Evolutionary conservation across 345 rosid genomes (phyloP).

Genomic region (Gossypium rotundifolium): DNA sequence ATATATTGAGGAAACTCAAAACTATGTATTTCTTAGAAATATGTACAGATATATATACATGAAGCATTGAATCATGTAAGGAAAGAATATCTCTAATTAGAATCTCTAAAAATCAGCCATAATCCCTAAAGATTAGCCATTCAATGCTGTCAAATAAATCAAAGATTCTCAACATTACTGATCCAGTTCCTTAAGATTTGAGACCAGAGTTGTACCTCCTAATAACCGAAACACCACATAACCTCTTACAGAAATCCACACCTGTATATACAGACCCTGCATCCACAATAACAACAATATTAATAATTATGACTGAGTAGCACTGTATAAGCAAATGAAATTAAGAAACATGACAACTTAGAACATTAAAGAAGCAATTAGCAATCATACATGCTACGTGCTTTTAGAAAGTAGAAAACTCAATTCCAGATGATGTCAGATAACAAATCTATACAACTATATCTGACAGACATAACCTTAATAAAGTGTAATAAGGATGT

Average conservation of each 20-base stretch:
- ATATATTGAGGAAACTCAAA: too few species aligned
- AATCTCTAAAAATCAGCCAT: too few species aligned
- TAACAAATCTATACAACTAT: neutral
- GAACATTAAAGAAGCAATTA: neutral
- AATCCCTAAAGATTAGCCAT: too few species aligned
- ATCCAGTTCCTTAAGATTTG: too few species aligned
- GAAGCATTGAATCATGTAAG: too few species aligned
- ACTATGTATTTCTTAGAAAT: too few species aligned
- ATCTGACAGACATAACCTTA: neutral
- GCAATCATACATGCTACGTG: neutral
- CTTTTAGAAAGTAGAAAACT: neutral
- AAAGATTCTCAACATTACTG: too few species aligned
- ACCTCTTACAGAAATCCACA: slow-evolving; percentile 96
- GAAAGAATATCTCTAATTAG: too few species aligned
- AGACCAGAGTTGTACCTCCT: slow-evolving; percentile 56
- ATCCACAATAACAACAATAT: slow-evolving; percentile 1
- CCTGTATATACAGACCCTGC: slow-evolving; percentile 96
- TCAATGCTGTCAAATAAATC: too few species aligned
- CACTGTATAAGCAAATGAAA: neutral
- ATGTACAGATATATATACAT: too few species aligned
- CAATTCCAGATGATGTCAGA: neutral
- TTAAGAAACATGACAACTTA: neutral
- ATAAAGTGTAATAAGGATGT: neutral
- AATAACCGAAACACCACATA: slow-evolving; percentile 95
- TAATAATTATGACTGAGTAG: neutral